Evolutionary conservation across 1,284 basidiomycete species (phyloP).

Genomic region (Bondarzewia mesenterica): DNA sequence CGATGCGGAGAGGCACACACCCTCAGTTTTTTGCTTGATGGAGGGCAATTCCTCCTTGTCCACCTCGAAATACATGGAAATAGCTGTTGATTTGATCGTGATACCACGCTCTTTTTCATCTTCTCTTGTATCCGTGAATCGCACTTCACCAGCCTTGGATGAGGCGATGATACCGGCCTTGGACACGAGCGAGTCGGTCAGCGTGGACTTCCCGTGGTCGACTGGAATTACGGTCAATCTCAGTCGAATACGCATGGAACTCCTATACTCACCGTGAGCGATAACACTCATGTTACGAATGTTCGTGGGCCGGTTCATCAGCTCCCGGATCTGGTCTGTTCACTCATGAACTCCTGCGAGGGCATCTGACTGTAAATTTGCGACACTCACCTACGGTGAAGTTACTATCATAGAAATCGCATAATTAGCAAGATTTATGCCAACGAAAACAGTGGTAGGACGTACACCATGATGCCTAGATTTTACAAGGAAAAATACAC

Average conservation of each 20-base stretch:
- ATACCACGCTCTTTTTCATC: constrained; percentile 99
- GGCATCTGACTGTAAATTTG: neutral
- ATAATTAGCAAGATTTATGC: constrained; percentile 24
- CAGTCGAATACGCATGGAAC: constrained; percentile 2
- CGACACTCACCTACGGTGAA: constrained; percentile 72
- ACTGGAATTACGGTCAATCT: constrained; percentile 37
- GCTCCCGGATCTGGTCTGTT: constrained; percentile 79
- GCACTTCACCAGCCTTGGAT: constrained; percentile 94
- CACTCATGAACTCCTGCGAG: neutral
- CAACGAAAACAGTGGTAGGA: constrained; percentile 17
- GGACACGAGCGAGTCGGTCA: constrained; percentile 98
- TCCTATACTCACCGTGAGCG: constrained; percentile 67
- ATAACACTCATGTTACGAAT: constrained; percentile 99
- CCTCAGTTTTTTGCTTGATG: constrained; percentile 92
- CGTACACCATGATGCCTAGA: constrained; percentile 70
- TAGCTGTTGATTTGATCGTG: constrained; percentile 99
- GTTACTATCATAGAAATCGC: constrained; percentile 48
- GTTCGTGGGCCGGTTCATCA: constrained; percentile 90
- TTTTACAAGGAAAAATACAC: constrained; percentile 29
- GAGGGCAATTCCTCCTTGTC: constrained; percentile 79
- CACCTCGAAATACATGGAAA: constrained; percentile 99
- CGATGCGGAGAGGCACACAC: constrained; percentile 31
- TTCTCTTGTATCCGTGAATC: constrained; percentile 96
- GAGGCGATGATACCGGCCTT: constrained; percentile 99
- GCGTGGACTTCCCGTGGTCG: constrained; percentile 99